Conservation (phyloP, 2,329 filamentous ascomycete genomes). For the Stenocarpella maydis region DNA sequence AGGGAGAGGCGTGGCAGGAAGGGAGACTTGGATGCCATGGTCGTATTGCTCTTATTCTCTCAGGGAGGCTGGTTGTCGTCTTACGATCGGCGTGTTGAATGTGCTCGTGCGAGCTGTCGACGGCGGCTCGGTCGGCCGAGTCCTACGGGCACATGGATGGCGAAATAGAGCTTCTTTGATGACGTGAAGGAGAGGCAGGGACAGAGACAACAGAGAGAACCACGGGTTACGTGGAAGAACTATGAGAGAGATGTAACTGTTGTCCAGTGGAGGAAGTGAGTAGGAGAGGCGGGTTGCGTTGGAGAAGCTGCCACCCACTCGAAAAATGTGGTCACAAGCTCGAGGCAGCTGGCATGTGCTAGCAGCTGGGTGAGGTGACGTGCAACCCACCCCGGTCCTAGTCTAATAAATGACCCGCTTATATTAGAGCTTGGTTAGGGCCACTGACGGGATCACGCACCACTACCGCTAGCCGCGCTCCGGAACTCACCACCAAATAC, state of each 20-base stretch:
- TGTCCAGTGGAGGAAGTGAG: background rate
- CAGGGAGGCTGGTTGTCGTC: background rate
- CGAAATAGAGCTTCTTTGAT: background rate
- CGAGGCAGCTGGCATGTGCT: slow-evolving; percentile 20
- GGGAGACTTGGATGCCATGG: slow-evolving; percentile 41
- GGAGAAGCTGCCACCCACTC: slow-evolving; percentile 13
- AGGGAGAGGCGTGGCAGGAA: slow-evolving; percentile 44
- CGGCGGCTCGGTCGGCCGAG: background rate
- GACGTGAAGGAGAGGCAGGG: background rate
- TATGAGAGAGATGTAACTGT: background rate
- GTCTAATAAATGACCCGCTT: no score
- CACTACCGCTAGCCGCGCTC: no score
- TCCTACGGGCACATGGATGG: background rate
- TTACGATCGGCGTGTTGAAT: background rate
- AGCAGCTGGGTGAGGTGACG: slow-evolving; percentile 10
- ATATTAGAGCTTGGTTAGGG: no score
- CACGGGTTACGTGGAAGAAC: background rate
- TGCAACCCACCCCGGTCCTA: slow-evolving; percentile 8
- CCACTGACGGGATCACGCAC: background rate
- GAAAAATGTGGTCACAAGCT: slow-evolving; percentile 23
- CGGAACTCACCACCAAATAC: no score
- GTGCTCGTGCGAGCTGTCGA: background rate
- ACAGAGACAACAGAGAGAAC: background rate
- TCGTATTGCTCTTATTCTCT: background rate
- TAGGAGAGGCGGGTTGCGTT: background rate